Conservation (phyloP, 2,329 filamentous ascomycete genomes). For the Nemania bipapillata region DNA sequence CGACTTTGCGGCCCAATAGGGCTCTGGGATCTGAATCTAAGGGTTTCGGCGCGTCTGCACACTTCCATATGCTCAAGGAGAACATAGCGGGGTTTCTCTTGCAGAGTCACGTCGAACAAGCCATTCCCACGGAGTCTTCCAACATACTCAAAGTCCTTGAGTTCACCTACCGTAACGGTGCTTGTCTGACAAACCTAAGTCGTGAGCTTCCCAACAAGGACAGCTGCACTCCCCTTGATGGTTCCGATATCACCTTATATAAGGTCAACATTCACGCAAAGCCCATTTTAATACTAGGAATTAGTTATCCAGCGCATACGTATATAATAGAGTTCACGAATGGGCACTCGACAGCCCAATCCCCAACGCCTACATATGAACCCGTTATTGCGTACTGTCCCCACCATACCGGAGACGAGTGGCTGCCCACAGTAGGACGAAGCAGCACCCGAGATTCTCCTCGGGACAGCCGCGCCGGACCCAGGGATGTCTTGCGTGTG, state of each 20-base stretch:
- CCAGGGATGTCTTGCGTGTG: neutral
- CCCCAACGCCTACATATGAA: neutral
- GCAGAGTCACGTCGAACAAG: neutral
- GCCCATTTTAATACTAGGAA: neutral
- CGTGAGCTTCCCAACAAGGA: neutral
- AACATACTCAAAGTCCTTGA: neutral
- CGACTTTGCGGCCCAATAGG: too few relatives aligned
- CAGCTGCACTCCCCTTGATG: neutral
- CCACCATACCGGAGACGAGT: neutral
- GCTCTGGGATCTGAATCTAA: too few relatives aligned
- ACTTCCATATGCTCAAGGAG: neutral
- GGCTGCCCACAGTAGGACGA: neutral
- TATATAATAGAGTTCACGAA: neutral
- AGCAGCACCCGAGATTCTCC: neutral
- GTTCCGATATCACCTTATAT: neutral
- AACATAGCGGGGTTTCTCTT: neutral
- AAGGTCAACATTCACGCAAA: neutral
- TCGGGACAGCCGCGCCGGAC: neutral
- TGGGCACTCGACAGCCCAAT: neutral
- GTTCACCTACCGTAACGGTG: neutral
- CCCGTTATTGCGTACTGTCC: neutral
- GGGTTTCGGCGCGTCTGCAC: neutral
- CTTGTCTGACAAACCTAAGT: neutral
- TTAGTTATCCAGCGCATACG: neutral
- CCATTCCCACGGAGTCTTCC: neutral